Evolutionary conservation across 805 yeast genomes (phyloP).

Genomic region (Tetrapisispora namnaoensis): DNA sequence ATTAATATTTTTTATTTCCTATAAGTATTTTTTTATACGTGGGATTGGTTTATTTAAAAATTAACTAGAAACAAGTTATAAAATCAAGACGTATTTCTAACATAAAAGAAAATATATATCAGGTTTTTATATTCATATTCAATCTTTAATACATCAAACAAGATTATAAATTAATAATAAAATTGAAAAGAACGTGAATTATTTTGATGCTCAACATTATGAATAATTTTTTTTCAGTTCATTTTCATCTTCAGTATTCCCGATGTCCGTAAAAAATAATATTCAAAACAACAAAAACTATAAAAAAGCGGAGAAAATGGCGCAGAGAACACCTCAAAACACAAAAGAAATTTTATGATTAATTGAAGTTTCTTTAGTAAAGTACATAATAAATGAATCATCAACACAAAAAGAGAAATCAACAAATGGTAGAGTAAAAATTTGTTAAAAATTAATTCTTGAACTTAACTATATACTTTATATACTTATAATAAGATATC

Average conservation of each 20-base stretch:
- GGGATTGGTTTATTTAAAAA: neutral
- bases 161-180: neutral
- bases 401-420: neutral
- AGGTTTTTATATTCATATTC: neutral
- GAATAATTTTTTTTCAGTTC: neutral
- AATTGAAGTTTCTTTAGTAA: neutral
- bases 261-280: neutral
- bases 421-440: too few relatives aligned
- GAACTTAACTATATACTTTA: too few relatives aligned
- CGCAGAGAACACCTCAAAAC: neutral
- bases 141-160: neutral
- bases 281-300: too few relatives aligned
- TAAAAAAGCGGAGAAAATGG: neutral
- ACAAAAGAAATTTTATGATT: neutral
- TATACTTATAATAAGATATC: too few relatives aligned
- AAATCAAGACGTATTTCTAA: neutral
- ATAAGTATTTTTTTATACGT: conserved; percentile 1
- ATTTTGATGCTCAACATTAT: neutral
- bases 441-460: too few relatives aligned
- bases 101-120: too few relatives aligned
- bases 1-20: conserved; percentile 1
- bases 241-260: neutral
- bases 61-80: neutral
- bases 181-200: neutral
- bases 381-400: neutral